Evolutionary conservation across 2,329 filamentous ascomycete genomes (phyloP), one percentile per base, ranked within the genome.

Genomic region (Xylariaceae sp.): DNA sequence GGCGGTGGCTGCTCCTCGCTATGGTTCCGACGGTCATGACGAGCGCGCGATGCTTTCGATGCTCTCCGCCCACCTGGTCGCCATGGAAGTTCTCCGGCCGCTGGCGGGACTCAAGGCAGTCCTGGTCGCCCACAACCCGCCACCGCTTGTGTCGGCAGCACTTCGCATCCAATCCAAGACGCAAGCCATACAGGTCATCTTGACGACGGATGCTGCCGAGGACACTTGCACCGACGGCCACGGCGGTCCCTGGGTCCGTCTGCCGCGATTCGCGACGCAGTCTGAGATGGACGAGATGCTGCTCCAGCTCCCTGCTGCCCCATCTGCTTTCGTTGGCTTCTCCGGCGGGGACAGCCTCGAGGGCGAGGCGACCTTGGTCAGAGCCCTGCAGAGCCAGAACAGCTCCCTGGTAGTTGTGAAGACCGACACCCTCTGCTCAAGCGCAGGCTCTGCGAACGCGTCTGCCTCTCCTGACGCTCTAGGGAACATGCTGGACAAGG

Each of bases 81-180:
- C 12, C 12, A 8, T 28, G 22, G 12, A 33, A 17, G 13, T 43
- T 3, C 17, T 31, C 10, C 21, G 22, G 5, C 19, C 36, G 9
- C 21, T 17, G n/a, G n/a, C n/a, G n/a, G n/a, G n/a, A n/a, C n/a
- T n/a, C n/a, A n/a, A n/a, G n/a, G n/a, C n/a, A n/a, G n/a, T n/a
- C n/a, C 21, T 23, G 7, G 8, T 23, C 12, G 21, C 24, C 5
- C 33, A 43, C 22, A 40, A 42, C 18, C 12, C 31, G 5, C 15
- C 15, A 13, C 13, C 16, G 17, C 16, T 16, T 5, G 16, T 29
- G 8, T 7, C 13, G 6, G 18, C 5, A 15, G 27, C 27, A 7
- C 7, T 29, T 17, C 6, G 9, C 16, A 29, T 15, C 14, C 27
- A 29, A 18, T 11, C 16, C 13, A 13, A 7, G 5, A 13, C 6